Conservation (phyloP, 495 filamentous ascomycete species). For the Penicillium ochrochloron region DNA sequence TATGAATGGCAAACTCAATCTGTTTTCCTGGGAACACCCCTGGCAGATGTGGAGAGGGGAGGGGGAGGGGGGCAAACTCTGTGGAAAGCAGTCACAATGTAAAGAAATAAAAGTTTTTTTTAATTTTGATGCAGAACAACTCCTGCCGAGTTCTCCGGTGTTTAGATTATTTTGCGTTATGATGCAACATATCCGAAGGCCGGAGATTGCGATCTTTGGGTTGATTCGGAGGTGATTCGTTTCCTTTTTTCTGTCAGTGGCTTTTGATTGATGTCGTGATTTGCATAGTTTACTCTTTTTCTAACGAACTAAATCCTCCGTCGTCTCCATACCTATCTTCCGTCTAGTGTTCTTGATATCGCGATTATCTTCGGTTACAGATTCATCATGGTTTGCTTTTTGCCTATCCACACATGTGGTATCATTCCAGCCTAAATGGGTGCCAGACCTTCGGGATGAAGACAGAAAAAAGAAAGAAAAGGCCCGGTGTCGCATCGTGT, state of each 20-base stretch:
- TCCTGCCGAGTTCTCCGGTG: background rate
- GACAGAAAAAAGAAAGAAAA: conserved; percentile 6
- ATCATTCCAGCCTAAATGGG: background rate
- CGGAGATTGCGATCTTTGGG: conserved; percentile 18
- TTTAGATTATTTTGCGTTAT: conserved; percentile 15
- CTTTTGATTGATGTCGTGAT: conserved; percentile 7
- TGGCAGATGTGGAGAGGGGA: conserved; percentile 19
- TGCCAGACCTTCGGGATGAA: background rate
- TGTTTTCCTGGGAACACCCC: conserved; percentile 18
- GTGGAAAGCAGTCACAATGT: background rate
- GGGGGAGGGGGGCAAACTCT: background rate
- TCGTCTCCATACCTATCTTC: background rate
- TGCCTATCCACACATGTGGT: background rate
- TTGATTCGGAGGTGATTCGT: conserved; percentile 29
- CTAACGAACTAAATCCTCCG: background rate
- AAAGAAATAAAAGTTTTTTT: conserved; percentile 11
- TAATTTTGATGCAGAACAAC: conserved; percentile 7
- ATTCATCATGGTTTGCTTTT: background rate
- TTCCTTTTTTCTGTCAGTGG: conserved; percentile 1
- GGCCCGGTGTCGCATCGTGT: background rate
- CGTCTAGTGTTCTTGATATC: background rate
- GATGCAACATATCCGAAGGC: conserved; percentile 16
- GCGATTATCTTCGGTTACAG: background rate
- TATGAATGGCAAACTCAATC: conserved; percentile 18
- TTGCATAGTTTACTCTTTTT: background rate